Percentiles rank a stretch among this genome's conserved stretches.
Conservation (phyloP, 2,329 filamentous ascomycete genomes). For the Pseudocercospora cruenta region DNA sequence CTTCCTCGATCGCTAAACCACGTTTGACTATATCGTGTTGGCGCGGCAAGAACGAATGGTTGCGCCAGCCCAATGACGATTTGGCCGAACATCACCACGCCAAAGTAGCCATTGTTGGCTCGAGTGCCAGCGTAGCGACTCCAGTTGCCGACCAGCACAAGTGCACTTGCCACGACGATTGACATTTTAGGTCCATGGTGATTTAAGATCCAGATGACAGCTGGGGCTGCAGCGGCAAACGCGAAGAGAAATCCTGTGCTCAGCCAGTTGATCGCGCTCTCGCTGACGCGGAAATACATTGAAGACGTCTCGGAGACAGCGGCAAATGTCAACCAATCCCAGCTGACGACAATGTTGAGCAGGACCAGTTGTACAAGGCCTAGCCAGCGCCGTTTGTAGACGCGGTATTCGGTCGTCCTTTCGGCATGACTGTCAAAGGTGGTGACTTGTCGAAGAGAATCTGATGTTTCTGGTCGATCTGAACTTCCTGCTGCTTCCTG, state of each 20-base stretch:
- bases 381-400: conserved; percentile 88
- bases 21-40: conserved; percentile 86
- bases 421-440: neutral
- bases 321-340: conserved; percentile 96
- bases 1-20: conserved; percentile 89
- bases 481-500: neutral
- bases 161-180: conserved; percentile 71
- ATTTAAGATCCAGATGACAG: conserved; percentile 75
- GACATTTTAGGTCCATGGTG: conserved; percentile 74
- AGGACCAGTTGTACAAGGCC: conserved; percentile 81
- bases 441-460: neutral
- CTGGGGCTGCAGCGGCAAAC: conserved; percentile 74
- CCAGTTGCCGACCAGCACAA: conserved; percentile 87
- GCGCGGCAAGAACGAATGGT: conserved; percentile 87
- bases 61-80: conserved; percentile 87
- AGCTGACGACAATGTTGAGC: conserved; percentile 90
- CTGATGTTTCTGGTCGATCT: neutral
- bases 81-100: conserved; percentile 85
- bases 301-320: conserved; percentile 77
- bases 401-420: conserved; percentile 36
- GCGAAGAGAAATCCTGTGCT: conserved; percentile 85
- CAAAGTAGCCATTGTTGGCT: conserved; percentile 61
- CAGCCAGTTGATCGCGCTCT: conserved; percentile 87
- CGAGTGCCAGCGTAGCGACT: conserved; percentile 53
- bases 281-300: conserved; percentile 72